A percentile compares a stretch with the other conserved stretches of the same genome.
Conservation (phyloP, 768 basidiomycete genomes). For the Rhodotorula kratochvilovae region DNA sequence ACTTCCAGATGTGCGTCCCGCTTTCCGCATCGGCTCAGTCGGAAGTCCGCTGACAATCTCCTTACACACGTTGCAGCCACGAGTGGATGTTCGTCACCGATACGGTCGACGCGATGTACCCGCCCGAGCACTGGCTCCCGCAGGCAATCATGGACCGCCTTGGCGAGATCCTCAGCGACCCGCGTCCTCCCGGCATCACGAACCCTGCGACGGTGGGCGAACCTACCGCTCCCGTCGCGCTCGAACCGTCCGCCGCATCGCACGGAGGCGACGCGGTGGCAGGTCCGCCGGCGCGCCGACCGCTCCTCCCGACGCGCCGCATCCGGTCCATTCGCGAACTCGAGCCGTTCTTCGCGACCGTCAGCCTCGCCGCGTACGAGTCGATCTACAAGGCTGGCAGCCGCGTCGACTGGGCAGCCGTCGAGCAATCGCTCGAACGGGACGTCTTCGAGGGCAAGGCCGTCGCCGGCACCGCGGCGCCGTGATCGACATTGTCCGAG, state of each 20-base stretch:
- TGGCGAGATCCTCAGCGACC: conserved; percentile 58
- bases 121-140: conserved; percentile 73
- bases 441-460: conserved; percentile 74
- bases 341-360: conserved; percentile 81
- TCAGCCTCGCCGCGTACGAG: conserved; percentile 85
- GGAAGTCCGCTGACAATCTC: not conserved
- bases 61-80: conserved; percentile 53
- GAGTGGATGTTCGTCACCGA: conserved; percentile 99
- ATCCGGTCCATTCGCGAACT: conserved; percentile 52
- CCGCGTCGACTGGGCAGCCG: conserved; percentile 79
- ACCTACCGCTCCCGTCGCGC: not conserved
- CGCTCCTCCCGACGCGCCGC: conserved; percentile 57
- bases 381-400: conserved; percentile 77
- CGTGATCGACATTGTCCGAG: not conserved
- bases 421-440: conserved; percentile 71
- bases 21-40: not conserved
- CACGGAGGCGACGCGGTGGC: not conserved
- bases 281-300: conserved; percentile 54
- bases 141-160: conserved; percentile 87
- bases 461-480: no score
- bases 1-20: conserved; percentile 82
- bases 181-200: not conserved
- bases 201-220: not conserved
- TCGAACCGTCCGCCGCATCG: not conserved
- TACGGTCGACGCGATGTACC: conserved; percentile 89